Conservation (phyloP, 768 basidiomycete species). For the Leucogyrophana mollusca region DNA sequence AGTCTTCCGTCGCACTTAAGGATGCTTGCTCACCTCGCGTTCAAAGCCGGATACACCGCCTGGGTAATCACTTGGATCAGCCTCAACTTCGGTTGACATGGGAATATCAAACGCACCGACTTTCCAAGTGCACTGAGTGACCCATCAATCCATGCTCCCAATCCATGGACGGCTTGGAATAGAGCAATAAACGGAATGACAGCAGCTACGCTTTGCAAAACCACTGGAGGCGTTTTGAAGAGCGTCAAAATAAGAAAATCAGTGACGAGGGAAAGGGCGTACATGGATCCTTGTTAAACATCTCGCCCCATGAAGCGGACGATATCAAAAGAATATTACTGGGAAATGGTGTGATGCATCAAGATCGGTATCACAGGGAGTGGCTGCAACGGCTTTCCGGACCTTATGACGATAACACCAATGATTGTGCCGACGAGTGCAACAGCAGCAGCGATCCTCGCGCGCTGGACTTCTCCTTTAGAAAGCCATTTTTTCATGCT, state of each 20-base stretch:
- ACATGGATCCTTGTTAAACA: conserved; percentile 60
- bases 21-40: conserved; percentile 14
- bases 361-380: neutral
- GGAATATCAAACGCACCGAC: neutral
- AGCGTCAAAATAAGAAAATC: neutral
- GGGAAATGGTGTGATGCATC: neutral
- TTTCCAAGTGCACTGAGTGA: conserved; percentile 19
- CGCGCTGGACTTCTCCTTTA: conserved; percentile 15
- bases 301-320: conserved; percentile 48
- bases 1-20: too few species aligned
- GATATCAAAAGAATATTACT: conserved; percentile 44
- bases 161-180: conserved; percentile 21
- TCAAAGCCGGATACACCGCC: conserved; percentile 19
- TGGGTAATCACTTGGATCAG: neutral
- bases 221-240: too few species aligned
- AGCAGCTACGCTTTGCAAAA: conserved; percentile 41
- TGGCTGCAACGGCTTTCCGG: too few species aligned
- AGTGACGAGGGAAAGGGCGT: conserved; percentile 7
- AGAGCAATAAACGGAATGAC: conserved; percentile 46
- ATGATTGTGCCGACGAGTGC: conserved; percentile 15
- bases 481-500: conserved; percentile 22
- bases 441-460: conserved; percentile 16
- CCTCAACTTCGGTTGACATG: neutral
- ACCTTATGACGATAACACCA: conserved; percentile 13
- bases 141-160: conserved; percentile 19